Base-by-base conservation (phyloP, 345 rosid genomes). In the Ceriops decandra region DNA sequence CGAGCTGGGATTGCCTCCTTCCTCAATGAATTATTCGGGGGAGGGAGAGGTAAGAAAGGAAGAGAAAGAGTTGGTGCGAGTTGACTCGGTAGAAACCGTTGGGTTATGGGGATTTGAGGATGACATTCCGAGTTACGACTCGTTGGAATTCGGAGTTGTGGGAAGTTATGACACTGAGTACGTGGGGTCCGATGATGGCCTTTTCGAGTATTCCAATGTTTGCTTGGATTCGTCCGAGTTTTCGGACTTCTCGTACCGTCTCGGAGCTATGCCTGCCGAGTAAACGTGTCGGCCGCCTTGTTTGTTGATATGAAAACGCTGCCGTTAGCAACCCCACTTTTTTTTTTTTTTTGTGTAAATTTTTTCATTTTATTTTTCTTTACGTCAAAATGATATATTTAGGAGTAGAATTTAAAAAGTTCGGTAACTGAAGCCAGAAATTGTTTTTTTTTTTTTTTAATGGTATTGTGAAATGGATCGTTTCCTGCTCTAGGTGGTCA, bases 71-170 rank as follows among this genome's bases (percentile, higher is more conserved):
- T n/a, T 75, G 71, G 70, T 57, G 15, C 75, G 82, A 21, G 74
- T 72, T 0, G 76, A 74, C 49, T 84, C 73, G 16, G 57, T 70
- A 20, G 76, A 66, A 31, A 60, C 65, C n/a, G 58, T 22, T 15
- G 78, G 71, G 49, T 49, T 84, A 24, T 81, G 87, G 87, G 82
- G 72, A 32, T 70, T 77, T 11, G 82, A 79, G 57, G 80, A 69
- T 1, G 63, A 61, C 76, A 60, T 83, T 0, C 62, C 79, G 60
- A 52, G 76, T 62, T 84, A 77, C 22, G 84, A 82, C 56, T 56
- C 77, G 52, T 82, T 77, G 51, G 85, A 61, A 53, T 19, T 71
- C 53, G 82, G 79, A 36, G 54, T 28, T 11, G 71, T 19, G 7
- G 77, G n/a, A 0, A 21, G 16, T 19, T 52, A 53, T 33, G 32